Percentiles rank a stretch among this genome's conserved stretches.
phyloP scores from a whole-genome alignment of 2,329 filamentous ascomycete genomes.

The Blumeria hordei region DNA sequence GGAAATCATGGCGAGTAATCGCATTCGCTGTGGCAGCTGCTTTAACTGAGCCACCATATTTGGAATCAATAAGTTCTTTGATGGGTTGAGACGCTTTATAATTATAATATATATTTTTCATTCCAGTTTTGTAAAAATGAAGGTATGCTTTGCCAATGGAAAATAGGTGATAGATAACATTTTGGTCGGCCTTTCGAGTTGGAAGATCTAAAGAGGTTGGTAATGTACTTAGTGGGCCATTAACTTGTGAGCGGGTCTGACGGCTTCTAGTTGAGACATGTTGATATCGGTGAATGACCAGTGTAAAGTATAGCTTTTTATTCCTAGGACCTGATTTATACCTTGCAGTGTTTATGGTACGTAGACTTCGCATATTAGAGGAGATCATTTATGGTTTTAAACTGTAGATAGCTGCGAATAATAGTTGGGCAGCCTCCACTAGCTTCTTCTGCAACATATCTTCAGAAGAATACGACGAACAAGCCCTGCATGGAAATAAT shows the following conservation, averaged over 20 bases:
- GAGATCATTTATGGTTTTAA: not conserved
- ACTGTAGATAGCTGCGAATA: too few species aligned
- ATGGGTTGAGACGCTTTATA: constrained; percentile 20
- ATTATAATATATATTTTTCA: constrained; percentile 52
- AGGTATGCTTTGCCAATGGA: constrained; percentile 46
- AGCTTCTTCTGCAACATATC: too few species aligned
- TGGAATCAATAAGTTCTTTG: constrained; percentile 23
- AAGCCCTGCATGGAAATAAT: too few species aligned
- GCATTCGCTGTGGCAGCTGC: constrained; percentile 15
- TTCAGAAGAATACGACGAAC: too few species aligned
- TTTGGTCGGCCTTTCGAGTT: constrained; percentile 21
- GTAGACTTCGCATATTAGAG: not conserved
- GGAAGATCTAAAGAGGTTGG: constrained; percentile 46
- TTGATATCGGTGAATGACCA: not conserved
- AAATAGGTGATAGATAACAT: constrained; percentile 15
- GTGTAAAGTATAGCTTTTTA: too few species aligned
- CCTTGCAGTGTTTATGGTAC: too few species aligned
- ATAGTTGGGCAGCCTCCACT: too few species aligned
- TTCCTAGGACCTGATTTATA: too few species aligned
- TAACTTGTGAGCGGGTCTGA: constrained; percentile 20
- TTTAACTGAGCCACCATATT: constrained; percentile 15
- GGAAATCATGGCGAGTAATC: constrained; percentile 41
- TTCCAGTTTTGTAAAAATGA: constrained; percentile 67
- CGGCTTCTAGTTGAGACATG: not conserved
- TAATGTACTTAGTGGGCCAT: constrained; percentile 49